Conservation (phyloP, 1,284 basidiomycete genomes). For the Termitomyces sp. region DNA sequence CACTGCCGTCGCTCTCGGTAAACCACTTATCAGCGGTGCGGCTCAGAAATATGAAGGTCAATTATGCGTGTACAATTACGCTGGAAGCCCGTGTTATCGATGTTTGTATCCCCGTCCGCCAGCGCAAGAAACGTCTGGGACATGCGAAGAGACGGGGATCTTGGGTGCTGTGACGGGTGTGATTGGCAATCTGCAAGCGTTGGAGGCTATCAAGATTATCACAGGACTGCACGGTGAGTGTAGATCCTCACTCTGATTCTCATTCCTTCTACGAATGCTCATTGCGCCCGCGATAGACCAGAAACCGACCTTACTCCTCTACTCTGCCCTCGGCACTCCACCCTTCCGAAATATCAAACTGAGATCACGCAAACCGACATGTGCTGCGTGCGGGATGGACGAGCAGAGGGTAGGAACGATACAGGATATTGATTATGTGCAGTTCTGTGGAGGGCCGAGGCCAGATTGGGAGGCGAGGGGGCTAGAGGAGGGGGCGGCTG, state of each 20-base stretch:
- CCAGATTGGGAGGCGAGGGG: slow-evolving; percentile 63
- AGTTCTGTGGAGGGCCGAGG: slow-evolving; percentile 68
- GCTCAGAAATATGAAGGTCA: slow-evolving; percentile 89
- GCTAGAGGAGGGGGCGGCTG: slow-evolving; percentile 30
- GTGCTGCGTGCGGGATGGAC: slow-evolving; percentile 56
- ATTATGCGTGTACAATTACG: slow-evolving; percentile 75
- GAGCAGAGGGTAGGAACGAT: slow-evolving; percentile 40
- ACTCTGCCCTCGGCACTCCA: slow-evolving; percentile 63
- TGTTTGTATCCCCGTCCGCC: slow-evolving; percentile 86
- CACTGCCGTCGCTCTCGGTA: slow-evolving; percentile 9
- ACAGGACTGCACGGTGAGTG: slow-evolving; percentile 65
- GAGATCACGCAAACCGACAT: slow-evolving; percentile 58
- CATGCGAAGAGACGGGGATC: slow-evolving; percentile 90
- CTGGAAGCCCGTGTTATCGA: slow-evolving; percentile 85
- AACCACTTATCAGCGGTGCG: slow-evolving; percentile 5
- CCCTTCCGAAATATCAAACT: slow-evolving; percentile 84
- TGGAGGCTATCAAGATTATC: slow-evolving; percentile 85
- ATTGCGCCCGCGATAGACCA: slow-evolving; percentile 35
- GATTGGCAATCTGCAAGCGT: slow-evolving; percentile 88
- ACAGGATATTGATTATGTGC: slow-evolving; percentile 63
- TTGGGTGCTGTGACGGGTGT: slow-evolving; percentile 88
- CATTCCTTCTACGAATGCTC: not conserved
- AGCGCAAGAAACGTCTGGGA: slow-evolving; percentile 56
- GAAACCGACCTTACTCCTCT: slow-evolving; percentile 63
- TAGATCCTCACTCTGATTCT: not conserved